Evolutionary conservation across 805 yeast genomes (phyloP).

Genomic region (Spathaspora hagerdaliae): DNA sequence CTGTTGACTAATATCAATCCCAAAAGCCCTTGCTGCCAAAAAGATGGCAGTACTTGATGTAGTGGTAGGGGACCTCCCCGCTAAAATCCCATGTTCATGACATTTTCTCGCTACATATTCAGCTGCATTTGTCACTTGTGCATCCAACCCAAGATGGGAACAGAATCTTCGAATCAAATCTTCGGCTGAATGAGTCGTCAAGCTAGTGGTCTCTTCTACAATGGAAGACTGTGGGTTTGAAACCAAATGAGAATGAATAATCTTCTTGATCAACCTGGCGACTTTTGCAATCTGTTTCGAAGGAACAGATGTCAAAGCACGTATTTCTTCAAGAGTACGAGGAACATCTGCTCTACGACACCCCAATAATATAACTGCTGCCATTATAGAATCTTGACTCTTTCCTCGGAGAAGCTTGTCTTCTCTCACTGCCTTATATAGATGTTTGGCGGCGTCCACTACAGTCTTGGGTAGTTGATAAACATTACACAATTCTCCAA

Average conservation of each 20-base stretch:
- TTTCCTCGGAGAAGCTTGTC: slow-evolving; percentile 82
- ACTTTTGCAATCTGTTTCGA: slow-evolving; percentile 91
- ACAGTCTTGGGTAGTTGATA: slow-evolving; percentile 90
- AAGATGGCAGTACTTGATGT: slow-evolving; percentile 96
- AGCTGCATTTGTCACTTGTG: slow-evolving; percentile 87
- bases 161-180: slow-evolving; percentile 93
- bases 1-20: slow-evolving; percentile 66
- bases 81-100: slow-evolving; percentile 85
- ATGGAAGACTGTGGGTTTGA: slow-evolving; percentile 37
- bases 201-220: slow-evolving; percentile 47
- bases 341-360: slow-evolving; percentile 91
- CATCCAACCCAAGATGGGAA: slow-evolving; percentile 81
- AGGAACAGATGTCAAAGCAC: slow-evolving; percentile 90
- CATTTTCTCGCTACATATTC: slow-evolving; percentile 86
- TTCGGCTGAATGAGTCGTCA: slow-evolving; percentile 86
- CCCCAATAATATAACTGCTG: slow-evolving; percentile 89
- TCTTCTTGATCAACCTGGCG: slow-evolving; percentile 67
- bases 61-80: slow-evolving; percentile 94
- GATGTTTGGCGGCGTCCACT: slow-evolving; percentile 95
- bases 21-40: slow-evolving; percentile 79
- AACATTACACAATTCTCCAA: slow-evolving; percentile 94
- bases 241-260: slow-evolving; percentile 51
- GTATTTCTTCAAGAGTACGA: slow-evolving; percentile 89
- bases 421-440: slow-evolving; percentile 84
- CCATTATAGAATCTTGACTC: slow-evolving; percentile 88